Evolutionary conservation across 176 grass and related monocot genomes (phyloP).

Genomic region (Paspalum vaginatum): DNA sequence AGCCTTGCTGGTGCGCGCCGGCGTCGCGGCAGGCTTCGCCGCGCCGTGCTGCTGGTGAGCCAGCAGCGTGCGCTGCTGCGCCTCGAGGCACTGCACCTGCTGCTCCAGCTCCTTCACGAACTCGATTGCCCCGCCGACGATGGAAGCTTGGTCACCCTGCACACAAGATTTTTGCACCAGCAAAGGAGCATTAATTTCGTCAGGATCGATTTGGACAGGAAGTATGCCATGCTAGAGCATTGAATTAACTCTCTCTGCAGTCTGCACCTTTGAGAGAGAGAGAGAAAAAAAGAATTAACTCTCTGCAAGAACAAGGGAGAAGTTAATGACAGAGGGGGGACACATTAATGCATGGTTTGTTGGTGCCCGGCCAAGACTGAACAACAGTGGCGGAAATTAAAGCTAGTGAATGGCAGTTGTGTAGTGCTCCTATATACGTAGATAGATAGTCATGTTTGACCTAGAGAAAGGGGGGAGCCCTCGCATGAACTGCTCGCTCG

Average conservation of each 20-base stretch:
- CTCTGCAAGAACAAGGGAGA: background rate
- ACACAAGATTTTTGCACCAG: background rate
- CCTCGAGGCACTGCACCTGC: slow-evolving; percentile 82
- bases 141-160: slow-evolving; percentile 98
- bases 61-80: slow-evolving; percentile 69
- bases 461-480: background rate
- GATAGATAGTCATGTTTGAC: slow-evolving; percentile 2
- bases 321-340: slow-evolving; percentile 30
- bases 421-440: too few relatives aligned
- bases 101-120: slow-evolving; percentile 98
- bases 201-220: background rate
- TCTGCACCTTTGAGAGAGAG: too few relatives aligned
- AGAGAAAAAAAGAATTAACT: too few relatives aligned
- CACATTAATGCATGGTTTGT: slow-evolving; percentile 47
- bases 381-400: slow-evolving; percentile 16
- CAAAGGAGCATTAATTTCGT: slow-evolving; percentile 34
- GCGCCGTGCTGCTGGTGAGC: slow-evolving; percentile 11
- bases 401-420: background rate
- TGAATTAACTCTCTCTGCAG: slow-evolving; percentile 28
- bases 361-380: slow-evolving; percentile 27
- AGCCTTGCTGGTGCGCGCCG: background rate
- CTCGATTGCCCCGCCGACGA: slow-evolving; percentile 91
- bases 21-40: background rate
- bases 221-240: background rate
- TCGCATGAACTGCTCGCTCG: background rate